Conservation (phyloP, 2,329 filamentous ascomycete genomes). For the Truncatella angustata region DNA sequence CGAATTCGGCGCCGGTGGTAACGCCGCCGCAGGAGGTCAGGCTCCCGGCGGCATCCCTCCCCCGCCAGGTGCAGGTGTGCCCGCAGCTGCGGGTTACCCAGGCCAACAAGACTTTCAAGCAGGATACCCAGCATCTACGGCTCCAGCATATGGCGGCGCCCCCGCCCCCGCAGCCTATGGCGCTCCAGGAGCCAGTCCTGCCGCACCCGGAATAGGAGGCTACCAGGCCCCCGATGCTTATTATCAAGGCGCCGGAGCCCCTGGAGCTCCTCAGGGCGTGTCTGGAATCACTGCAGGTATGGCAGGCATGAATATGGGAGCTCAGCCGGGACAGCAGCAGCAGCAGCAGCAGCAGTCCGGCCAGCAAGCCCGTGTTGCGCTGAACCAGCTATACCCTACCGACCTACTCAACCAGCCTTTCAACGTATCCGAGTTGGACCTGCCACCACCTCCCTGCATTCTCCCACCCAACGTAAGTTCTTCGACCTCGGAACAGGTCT, state of each 20-base stretch:
- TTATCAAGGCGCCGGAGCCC: slow-evolving; percentile 54
- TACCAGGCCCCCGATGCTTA: slow-evolving; percentile 68
- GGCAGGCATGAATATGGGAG: slow-evolving; percentile 78
- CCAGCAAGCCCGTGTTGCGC: slow-evolving; percentile 47
- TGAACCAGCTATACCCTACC: slow-evolving; percentile 90
- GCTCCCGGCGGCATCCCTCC: slow-evolving; percentile 34
- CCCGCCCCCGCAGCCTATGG: slow-evolving; percentile 39
- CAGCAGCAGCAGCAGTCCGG: slow-evolving; percentile 48
- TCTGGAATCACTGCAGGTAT: slow-evolving; percentile 81
- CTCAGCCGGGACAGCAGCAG: slow-evolving; percentile 50
- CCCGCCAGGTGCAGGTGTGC: slow-evolving; percentile 39
- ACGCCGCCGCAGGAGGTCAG: slow-evolving; percentile 56
- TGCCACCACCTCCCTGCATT: slow-evolving; percentile 86
- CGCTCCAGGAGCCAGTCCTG: slow-evolving; percentile 36
- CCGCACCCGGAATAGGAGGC: slow-evolving; percentile 50
- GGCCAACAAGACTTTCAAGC: slow-evolving; percentile 40
- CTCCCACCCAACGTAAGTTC: slow-evolving; percentile 83
- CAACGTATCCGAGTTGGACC: slow-evolving; percentile 87
- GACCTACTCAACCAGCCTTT: slow-evolving; percentile 92
- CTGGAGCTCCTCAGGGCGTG: slow-evolving; percentile 45
- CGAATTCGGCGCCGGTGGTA: slow-evolving; percentile 85
- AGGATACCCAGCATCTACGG: slow-evolving; percentile 26
- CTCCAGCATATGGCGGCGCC: slow-evolving; percentile 39
- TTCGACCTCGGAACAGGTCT: not conserved
- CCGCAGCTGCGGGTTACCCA: slow-evolving; percentile 51